Conservation (phyloP, 495 filamentous ascomycete genomes). For the Pseudoneurospora amorphoporcata region DNA sequence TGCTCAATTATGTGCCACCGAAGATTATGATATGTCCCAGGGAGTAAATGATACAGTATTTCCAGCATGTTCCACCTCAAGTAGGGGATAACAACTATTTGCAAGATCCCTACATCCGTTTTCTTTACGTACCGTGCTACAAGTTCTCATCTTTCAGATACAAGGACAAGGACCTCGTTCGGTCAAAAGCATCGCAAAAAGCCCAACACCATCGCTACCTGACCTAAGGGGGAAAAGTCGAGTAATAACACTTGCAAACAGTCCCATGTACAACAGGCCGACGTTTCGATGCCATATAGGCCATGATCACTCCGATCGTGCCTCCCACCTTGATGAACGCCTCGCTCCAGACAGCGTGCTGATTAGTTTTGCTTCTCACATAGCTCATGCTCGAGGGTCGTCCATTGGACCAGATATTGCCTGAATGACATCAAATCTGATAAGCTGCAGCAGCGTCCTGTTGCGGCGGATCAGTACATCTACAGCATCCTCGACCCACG, state of each 20-base stretch:
- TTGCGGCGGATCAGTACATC: not conserved
- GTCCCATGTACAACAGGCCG: not conserved
- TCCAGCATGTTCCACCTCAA: not conserved
- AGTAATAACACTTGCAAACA: not conserved
- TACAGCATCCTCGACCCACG: not conserved
- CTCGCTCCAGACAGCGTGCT: not conserved
- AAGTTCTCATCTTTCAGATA: not conserved
- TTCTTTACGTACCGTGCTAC: not conserved
- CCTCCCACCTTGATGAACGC: not conserved
- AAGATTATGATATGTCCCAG: not conserved
- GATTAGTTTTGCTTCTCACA: not conserved
- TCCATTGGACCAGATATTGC: not conserved
- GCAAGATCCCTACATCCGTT: not conserved
- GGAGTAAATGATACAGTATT: not conserved
- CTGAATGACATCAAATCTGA: not conserved
- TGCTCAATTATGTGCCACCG: not conserved
- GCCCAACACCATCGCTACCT: not conserved
- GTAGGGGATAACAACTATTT: not conserved
- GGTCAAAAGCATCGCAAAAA: not conserved
- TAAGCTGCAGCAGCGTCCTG: not conserved
- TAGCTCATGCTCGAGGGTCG: not conserved
- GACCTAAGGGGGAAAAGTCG: not conserved
- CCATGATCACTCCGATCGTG: not conserved
- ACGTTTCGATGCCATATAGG: not conserved
- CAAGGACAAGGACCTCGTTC: not conserved